Conservation (phyloP, 164 flowering plant genomes). For the Umbellularia californica region DNA sequence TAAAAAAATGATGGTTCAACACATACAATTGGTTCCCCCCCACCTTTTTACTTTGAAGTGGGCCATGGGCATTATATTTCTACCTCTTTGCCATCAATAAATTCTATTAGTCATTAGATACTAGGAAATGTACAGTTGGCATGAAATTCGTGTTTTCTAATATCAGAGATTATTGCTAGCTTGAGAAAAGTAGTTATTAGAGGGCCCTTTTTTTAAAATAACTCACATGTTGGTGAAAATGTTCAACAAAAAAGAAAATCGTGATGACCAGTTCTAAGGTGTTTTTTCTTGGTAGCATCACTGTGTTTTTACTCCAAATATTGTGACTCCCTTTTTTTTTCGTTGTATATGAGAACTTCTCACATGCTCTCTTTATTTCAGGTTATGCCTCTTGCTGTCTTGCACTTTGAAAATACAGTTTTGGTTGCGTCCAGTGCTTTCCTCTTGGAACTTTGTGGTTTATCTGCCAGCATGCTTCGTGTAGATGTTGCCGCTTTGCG, state of each 20-base stretch:
- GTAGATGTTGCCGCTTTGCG: constrained; percentile 78
- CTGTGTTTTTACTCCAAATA: background rate
- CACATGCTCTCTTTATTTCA: constrained; percentile 21
- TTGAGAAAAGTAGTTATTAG: background rate
- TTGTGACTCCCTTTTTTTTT: background rate
- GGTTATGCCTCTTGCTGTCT: constrained; percentile 85
- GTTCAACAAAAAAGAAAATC: no score
- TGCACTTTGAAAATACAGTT: constrained; percentile 70
- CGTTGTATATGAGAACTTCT: background rate
- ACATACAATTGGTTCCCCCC: no score
- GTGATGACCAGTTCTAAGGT: no score
- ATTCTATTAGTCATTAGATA: no score
- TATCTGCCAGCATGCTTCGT: constrained; percentile 72
- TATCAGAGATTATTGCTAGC: no score
- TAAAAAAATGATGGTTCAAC: no score
- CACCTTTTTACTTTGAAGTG: no score
- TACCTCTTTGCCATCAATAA: no score
- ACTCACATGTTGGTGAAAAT: background rate
- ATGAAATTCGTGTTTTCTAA: no score
- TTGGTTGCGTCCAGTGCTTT: constrained; percentile 87
- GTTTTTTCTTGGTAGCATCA: background rate
- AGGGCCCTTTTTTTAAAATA: background rate
- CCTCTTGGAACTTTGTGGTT: constrained; percentile 92
- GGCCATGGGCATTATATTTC: no score
- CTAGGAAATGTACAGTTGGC: no score